Evolutionary conservation across 805 yeast species (phyloP).

Genomic region (Myxozyma mucilagina): DNA sequence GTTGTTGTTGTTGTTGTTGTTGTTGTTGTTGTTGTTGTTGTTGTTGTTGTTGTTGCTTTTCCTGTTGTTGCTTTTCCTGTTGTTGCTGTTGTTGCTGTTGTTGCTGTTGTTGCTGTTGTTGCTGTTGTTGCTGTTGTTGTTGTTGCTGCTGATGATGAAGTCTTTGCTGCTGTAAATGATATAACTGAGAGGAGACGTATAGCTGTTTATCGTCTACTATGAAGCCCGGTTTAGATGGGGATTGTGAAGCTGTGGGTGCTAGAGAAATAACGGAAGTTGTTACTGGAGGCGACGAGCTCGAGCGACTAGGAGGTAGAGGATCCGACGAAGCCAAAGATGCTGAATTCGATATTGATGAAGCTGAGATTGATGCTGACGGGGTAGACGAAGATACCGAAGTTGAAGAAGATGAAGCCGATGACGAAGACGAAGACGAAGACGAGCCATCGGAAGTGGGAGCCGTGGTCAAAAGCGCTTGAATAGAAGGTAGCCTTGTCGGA

Average conservation of each 20-base stretch:
- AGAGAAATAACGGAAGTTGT: neutral
- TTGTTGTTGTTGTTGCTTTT: neutral
- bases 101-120: neutral
- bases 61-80: neutral
- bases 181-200: neutral
- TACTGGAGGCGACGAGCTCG: neutral
- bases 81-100: neutral
- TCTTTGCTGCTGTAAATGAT: neutral
- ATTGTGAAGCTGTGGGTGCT: neutral
- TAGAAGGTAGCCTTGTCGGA: slow-evolving; percentile 31
- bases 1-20: neutral
- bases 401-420: neutral
- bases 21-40: neutral
- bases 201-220: neutral
- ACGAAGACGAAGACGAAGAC: slow-evolving; percentile 1
- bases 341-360: neutral
- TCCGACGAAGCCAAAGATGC: no score
- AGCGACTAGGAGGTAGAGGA: neutral
- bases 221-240: neutral
- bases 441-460: slow-evolving; percentile 5
- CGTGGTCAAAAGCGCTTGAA: slow-evolving; percentile 24
- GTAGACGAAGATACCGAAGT: neutral
- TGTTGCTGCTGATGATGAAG: neutral
- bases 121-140: neutral
- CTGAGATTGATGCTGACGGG: neutral